These are phyloP conservation scores for Salvia rosmarinus DNA, from an alignment of 257 asterid species.

Conservation along the genomic window DNA sequence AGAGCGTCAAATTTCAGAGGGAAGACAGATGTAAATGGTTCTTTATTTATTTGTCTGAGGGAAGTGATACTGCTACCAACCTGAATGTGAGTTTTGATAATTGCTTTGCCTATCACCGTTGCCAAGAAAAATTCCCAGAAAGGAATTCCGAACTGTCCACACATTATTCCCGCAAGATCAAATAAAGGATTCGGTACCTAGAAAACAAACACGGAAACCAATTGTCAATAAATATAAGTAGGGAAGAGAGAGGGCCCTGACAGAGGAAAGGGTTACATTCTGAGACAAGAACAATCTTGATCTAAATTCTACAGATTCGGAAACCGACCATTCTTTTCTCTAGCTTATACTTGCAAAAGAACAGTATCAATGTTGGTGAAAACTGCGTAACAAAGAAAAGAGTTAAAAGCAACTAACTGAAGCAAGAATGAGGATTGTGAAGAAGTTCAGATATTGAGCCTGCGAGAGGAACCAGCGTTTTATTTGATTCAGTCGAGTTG, in stretches of 20 bases:
- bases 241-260: no score
- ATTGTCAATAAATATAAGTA: no score
- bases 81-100: constrained; percentile 93
- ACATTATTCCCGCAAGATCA: constrained; percentile 95
- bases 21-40: no score
- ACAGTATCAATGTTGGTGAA: background rate
- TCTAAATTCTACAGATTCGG: no score
- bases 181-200: constrained; percentile 96
- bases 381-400: background rate
- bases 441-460: constrained; percentile 74
- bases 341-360: background rate
- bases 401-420: constrained; percentile 57
- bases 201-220: no score
- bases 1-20: background rate
- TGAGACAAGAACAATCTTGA: background rate
- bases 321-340: background rate
- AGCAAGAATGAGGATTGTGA: constrained; percentile 76
- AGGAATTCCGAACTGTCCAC: constrained; percentile 90
- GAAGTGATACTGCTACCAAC: constrained; percentile 37
- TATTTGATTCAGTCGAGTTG: constrained; percentile 46
- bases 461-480: constrained; percentile 75
- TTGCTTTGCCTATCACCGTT: constrained; percentile 84
- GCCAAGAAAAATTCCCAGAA: constrained; percentile 91
- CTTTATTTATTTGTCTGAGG: background rate
- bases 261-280: no score